Conservation (phyloP, 75 land plant genomes). For the Gnetum montanum region DNA sequence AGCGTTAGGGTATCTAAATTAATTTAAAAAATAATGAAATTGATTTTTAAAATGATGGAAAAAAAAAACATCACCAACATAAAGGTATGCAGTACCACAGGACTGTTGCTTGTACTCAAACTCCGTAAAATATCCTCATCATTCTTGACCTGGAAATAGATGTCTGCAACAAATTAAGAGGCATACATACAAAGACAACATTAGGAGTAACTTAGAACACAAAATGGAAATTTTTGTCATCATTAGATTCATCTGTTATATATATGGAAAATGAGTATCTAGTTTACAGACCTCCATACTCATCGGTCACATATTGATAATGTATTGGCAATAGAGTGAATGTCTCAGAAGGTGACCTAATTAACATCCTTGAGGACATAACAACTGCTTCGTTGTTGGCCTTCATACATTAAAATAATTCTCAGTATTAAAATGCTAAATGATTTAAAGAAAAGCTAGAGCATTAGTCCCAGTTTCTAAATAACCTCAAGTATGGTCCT, state of each 20-base stretch:
- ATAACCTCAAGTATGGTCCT: conserved; percentile 39
- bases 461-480: not conserved
- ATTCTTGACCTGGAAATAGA: conserved; percentile 66
- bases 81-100: conserved; percentile 44
- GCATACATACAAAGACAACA: not conserved
- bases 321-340: conserved; percentile 75
- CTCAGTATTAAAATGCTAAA: not conserved
- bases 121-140: conserved; percentile 55
- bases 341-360: conserved; percentile 35
- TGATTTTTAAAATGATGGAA: too few relatives aligned
- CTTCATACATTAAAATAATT: conserved; percentile 15
- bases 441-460: not conserved
- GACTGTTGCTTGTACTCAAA: conserved; percentile 36
- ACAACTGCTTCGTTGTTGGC: conserved; percentile 59
- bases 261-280: too few relatives aligned
- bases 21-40: too few relatives aligned
- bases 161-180: conserved; percentile 41
- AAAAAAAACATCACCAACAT: not conserved
- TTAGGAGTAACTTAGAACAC: conserved; percentile 2
- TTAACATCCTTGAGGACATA: conserved; percentile 35
- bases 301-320: conserved; percentile 68
- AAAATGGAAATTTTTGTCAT: not conserved
- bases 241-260: too few relatives aligned
- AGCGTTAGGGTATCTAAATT: not conserved
- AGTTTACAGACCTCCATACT: conserved; percentile 64